Evolutionary conservation across 768 basidiomycete species (phyloP), one percentile per base, ranked within the genome.

Genomic region (Clitopilus hobsonii): DNA sequence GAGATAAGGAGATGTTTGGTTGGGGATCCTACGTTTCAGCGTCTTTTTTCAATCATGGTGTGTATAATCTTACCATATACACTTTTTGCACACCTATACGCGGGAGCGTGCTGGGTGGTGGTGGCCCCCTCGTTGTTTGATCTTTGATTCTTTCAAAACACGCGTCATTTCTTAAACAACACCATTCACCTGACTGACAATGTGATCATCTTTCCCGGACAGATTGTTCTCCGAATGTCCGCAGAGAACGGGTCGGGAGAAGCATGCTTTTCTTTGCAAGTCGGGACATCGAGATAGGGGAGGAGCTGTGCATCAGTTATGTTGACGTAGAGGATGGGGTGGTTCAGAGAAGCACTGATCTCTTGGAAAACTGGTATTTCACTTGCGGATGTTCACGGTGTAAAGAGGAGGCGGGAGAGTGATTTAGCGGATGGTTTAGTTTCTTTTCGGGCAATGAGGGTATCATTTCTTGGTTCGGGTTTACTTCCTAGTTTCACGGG

Each of bases 41-140:
- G 0, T 84, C 84, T 18, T 86, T 82, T 67, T 88, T 87, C 63
- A 88, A 88, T 59, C 86, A 88, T 62, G 76, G 86, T 85, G 36
- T 49, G 74, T 68, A 13, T 25, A 24, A 38, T 47, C 45, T 29
- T 57, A 18, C 14, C 16, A 24, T 22, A 2, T 26, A 27, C 36
- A 23, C 13, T 11, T 6, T 27, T 6, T 26, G 18, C 30, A 27
- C 45, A 45, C 22, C n/a, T 51, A n/a, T 53, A 18, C 36, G n/a
- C 55, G 13, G 18, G 27, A 52, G 29, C 20, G 5, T 20, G 4
- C 32, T 36, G 32, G n/a, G 30, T 32, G 30, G 30, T 16, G 30
- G 30, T 32, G 28, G 23, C n/a, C n/a, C n/a, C 54, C 25, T 49
- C 38, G 38, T 55, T 49, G 25, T 23, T 45, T 45, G 41, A 45